These are phyloP conservation scores for Flaveria bidentis DNA, from an alignment of 129 eudicot species.

Conservation along the genomic window DNA sequence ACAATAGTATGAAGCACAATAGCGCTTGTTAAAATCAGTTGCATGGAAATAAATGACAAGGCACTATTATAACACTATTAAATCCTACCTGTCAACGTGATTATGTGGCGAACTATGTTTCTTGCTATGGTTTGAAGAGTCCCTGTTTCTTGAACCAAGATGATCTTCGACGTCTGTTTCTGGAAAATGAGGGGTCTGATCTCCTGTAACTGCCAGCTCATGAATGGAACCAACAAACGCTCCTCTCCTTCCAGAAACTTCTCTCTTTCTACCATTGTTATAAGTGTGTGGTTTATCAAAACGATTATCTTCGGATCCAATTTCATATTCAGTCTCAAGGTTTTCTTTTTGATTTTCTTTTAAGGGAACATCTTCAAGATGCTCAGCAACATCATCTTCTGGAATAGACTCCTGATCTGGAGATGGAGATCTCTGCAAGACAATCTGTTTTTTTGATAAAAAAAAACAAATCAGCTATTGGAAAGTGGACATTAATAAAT, in stretches of 20 bases:
- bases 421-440: constrained; percentile 68
- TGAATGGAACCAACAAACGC: constrained; percentile 14
- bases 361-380: constrained; percentile 33
- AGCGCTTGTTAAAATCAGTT: neutral
- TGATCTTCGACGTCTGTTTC: constrained; percentile 44
- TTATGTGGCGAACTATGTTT: constrained; percentile 42
- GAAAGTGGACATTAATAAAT: neutral
- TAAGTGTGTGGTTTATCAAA: constrained; percentile 43
- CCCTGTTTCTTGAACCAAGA: constrained; percentile 50
- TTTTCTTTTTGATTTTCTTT: constrained; percentile 47
- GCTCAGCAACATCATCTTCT: constrained; percentile 46
- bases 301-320: constrained; percentile 43
- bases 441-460: constrained; percentile 51
- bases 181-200: constrained; percentile 19
- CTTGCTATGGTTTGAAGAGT: constrained; percentile 37
- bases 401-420: constrained; percentile 55
- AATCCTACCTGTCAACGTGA: constrained; percentile 54
- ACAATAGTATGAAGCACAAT: constrained; percentile 19
- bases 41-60: neutral
- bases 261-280: constrained; percentile 52
- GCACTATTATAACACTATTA: neutral
- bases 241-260: constrained; percentile 40
- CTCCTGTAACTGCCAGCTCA: constrained; percentile 37
- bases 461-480: neutral
- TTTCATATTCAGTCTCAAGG: constrained; percentile 47